These are phyloP conservation scores for Sporothrix schenckii DNA, from an alignment of 2,329 filamentous ascomycete genomes.

Conservation along the genomic window DNA sequence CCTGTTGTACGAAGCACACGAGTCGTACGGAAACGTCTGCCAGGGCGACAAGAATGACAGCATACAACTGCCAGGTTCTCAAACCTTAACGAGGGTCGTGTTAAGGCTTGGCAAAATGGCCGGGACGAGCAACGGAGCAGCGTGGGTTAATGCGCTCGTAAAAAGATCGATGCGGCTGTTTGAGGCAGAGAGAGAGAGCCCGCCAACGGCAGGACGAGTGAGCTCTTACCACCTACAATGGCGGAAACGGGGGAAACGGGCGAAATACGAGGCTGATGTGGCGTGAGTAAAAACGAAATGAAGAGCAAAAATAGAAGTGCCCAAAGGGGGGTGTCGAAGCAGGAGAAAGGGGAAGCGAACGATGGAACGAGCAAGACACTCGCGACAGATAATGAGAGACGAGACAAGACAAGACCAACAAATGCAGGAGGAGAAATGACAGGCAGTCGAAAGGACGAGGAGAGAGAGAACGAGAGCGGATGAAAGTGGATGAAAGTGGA, in stretches of 20 bases:
- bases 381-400: not conserved
- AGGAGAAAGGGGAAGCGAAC: constrained; percentile 17
- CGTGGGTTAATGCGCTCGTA: constrained; percentile 26
- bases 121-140: constrained; percentile 22
- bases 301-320: not conserved
- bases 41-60: constrained; percentile 21
- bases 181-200: constrained; percentile 17
- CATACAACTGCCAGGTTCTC: constrained; percentile 22
- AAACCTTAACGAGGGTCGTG: constrained; percentile 23
- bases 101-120: constrained; percentile 26
- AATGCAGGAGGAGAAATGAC: constrained; percentile 1
- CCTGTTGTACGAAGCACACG: not conserved
- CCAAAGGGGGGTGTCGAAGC: not conserved
- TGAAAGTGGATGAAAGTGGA: constrained; percentile 12
- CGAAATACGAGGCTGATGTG: constrained; percentile 18
- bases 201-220: no score
- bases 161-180: constrained; percentile 26
- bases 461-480: constrained; percentile 16
- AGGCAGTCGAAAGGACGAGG: not conserved
- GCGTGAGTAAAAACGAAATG: not conserved
- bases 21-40: constrained; percentile 12
- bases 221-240: no score
- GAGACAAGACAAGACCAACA: constrained; percentile 7
- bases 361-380: not conserved
- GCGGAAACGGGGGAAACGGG: not conserved